Evolutionary conservation across 306 rosid genomes (phyloP).

Genomic region (Fragaria vesca): DNA sequence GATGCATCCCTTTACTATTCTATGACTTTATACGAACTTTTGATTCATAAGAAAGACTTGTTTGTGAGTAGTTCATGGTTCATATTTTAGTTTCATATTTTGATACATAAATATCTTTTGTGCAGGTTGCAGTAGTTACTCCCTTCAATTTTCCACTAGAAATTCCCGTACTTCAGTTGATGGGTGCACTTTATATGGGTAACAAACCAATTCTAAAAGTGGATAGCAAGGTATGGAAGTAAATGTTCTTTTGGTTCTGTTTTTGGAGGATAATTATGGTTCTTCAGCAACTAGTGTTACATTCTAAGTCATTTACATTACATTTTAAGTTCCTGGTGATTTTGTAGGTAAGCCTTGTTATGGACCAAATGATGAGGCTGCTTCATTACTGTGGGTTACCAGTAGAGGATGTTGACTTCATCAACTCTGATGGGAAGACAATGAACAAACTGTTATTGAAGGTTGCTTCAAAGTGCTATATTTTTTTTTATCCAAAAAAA

Average conservation of each 20-base stretch:
- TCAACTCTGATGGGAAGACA: conserved; percentile 87
- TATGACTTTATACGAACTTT: conserved; percentile 1
- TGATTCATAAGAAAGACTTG: background rate
- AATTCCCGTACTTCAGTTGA: conserved; percentile 94
- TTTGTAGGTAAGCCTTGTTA: conserved; percentile 89
- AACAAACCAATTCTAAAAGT: conserved; percentile 95
- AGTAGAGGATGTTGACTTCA: conserved; percentile 75
- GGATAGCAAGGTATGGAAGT: conserved; percentile 74
- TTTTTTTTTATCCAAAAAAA: background rate
- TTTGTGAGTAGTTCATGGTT: background rate
- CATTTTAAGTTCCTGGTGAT: too few species aligned
- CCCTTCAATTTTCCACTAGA: conserved; percentile 97
- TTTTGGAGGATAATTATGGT: background rate
- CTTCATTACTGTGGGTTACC: conserved; percentile 94
- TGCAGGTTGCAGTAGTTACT: conserved; percentile 90
- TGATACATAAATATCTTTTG: conserved; percentile 13
- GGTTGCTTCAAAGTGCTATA: conserved; percentile 43
- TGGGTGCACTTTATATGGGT: conserved; percentile 99
- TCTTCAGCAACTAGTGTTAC: background rate
- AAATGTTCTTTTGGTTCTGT: background rate
- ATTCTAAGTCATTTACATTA: background rate
- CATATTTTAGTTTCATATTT: conserved; percentile 3
- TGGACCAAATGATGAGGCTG: conserved; percentile 94
- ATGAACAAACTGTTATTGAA: conserved; percentile 83
- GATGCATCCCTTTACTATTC: conserved; percentile 15